These are phyloP conservation scores for Euphrasia arctica DNA, from an alignment of 305 asterid species.

Conservation along the genomic window DNA sequence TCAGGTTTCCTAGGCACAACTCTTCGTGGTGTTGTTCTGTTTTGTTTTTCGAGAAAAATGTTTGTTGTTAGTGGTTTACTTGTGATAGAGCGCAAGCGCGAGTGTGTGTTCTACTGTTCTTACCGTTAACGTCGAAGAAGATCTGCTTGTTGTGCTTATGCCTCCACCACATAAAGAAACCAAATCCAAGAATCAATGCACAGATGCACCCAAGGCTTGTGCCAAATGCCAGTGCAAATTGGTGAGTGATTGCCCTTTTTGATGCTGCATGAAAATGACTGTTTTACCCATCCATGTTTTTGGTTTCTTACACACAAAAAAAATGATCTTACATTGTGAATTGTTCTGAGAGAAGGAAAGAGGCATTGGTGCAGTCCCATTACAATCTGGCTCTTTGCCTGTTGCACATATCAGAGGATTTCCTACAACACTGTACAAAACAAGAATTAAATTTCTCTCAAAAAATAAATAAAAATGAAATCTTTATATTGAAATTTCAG, in stretches of 20 bases:
- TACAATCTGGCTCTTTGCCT: constrained; percentile 79
- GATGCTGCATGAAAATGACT: constrained; percentile 31
- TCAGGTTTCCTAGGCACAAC: constrained; percentile 69
- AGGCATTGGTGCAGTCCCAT: constrained; percentile 68
- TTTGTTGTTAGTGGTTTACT: not conserved
- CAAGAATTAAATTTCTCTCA: not conserved
- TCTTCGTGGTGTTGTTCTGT: constrained; percentile 74
- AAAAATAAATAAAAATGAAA: not conserved
- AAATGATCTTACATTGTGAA: constrained; percentile 51
- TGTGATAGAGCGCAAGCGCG: too few relatives aligned
- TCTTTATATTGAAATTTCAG: not conserved
- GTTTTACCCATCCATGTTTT: too few relatives aligned
- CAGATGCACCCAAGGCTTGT: constrained; percentile 86
- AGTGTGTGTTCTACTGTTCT: not conserved
- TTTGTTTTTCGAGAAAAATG: not conserved
- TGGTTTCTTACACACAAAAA: not conserved
- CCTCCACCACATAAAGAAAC: constrained; percentile 81
- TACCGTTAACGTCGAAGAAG: constrained; percentile 72
- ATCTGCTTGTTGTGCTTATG: constrained; percentile 72
- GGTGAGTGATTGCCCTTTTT: constrained; percentile 42
- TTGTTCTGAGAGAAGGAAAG: constrained; percentile 44
- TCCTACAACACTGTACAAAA: constrained; percentile 62
- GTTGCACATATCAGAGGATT: constrained; percentile 86
- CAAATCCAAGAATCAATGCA: constrained; percentile 64
- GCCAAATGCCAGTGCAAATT: constrained; percentile 72